These are phyloP conservation scores for Mucor racemosus DNA, from an alignment of 371 early-diverging fungal species.

Conservation along the genomic window DNA sequence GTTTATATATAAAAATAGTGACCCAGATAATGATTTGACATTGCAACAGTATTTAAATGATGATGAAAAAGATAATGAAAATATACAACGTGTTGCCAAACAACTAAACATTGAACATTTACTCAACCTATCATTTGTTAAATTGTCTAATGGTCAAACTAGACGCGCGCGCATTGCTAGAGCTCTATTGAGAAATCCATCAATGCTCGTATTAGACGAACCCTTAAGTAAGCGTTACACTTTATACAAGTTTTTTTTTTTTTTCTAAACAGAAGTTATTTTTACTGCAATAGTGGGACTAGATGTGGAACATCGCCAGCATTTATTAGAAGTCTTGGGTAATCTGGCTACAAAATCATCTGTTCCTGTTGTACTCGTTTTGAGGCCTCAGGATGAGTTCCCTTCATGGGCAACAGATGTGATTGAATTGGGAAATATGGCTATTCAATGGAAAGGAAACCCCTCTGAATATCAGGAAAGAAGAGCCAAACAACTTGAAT, in stretches of 20 bases:
- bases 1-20: conserved; percentile 23
- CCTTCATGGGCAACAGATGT: conserved; percentile 65
- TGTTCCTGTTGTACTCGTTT: conserved; percentile 51
- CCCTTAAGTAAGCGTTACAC: conserved; percentile 63
- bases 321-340: conserved; percentile 46
- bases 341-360: conserved; percentile 28
- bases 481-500: not conserved
- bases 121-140: conserved; percentile 52
- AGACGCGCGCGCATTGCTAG: conserved; percentile 60
- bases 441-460: conserved; percentile 32
- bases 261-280: not conserved
- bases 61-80: conserved; percentile 7
- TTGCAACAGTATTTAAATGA: conserved; percentile 29
- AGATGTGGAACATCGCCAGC: conserved; percentile 57
- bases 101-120: conserved; percentile 40
- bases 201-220: conserved; percentile 59
- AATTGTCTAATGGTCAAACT: conserved; percentile 65
- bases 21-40: conserved; percentile 54
- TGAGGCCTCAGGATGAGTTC: conserved; percentile 63
- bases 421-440: conserved; percentile 40
- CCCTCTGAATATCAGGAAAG: conserved; percentile 31
- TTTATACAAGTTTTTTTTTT: not conserved
- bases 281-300: conserved; percentile 53
- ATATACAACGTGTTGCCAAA: conserved; percentile 31
- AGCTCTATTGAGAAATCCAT: conserved; percentile 43